A percentile compares a stretch with the other conserved stretches of the same genome.
phyloP scores from a whole-genome alignment of 306 rosid genomes.

The Sicyos baderoa region DNA sequence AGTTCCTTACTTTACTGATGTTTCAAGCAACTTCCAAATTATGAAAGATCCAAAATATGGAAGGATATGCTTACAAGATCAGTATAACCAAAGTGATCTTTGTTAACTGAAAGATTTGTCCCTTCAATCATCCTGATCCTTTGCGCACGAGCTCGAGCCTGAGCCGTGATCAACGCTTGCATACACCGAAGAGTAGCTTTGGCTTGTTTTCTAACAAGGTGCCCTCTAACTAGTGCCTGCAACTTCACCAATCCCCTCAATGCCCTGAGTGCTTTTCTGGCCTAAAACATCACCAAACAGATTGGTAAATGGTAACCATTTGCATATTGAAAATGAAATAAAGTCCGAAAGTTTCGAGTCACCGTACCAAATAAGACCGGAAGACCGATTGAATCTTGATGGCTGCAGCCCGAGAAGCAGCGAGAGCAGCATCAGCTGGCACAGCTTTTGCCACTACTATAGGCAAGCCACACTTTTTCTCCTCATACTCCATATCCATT shows the following conservation, averaged over 20 bases:
- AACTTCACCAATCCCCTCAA: constrained; percentile 79
- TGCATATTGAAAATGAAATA: constrained; percentile 7
- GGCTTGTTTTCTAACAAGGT: constrained; percentile 83
- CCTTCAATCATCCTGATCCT: constrained; percentile 52
- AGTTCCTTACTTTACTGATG: not conserved
- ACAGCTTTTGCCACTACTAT: constrained; percentile 50
- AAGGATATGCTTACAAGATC: constrained; percentile 45
- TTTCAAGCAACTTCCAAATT: constrained; percentile 14
- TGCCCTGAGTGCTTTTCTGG: constrained; percentile 82
- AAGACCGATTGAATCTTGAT: constrained; percentile 65
- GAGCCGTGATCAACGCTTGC: constrained; percentile 89
- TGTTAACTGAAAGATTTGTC: constrained; percentile 25
- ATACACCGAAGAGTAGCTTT: constrained; percentile 65
- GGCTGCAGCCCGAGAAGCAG: constrained; percentile 33
- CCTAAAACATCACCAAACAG: constrained; percentile 34
- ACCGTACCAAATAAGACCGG: constrained; percentile 70
- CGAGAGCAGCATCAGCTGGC: constrained; percentile 28
- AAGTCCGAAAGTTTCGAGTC: not conserved
- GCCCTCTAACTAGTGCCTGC: constrained; percentile 92
- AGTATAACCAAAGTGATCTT: constrained; percentile 29
- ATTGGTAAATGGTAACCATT: not conserved
- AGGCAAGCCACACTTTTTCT: constrained; percentile 53
- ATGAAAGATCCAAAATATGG: not conserved
- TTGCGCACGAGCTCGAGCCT: constrained; percentile 85
- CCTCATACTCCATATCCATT: constrained; percentile 39